A percentile compares a stretch with the other conserved stretches of the same genome.
phyloP scores from a whole-genome alignment of 164 flowering plant genomes.

The Berberis thunbergii region DNA sequence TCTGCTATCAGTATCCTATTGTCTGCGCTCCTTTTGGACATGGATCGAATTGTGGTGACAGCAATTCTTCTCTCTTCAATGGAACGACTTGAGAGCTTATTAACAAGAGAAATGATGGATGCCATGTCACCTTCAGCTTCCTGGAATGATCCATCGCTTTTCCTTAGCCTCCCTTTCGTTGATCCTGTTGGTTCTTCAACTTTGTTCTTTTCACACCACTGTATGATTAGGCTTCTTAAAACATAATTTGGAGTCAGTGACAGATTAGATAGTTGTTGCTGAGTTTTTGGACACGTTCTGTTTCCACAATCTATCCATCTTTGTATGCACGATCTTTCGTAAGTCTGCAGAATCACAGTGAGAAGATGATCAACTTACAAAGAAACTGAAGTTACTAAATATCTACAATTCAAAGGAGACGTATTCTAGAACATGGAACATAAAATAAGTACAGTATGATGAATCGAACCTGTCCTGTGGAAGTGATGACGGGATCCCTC shows the following conservation, averaged over 20 bases:
- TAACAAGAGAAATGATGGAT: constrained; percentile 54
- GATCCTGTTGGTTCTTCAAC: constrained; percentile 53
- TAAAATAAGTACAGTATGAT: background rate
- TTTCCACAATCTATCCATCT: constrained; percentile 93
- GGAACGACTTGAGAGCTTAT: constrained; percentile 50
- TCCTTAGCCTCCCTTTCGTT: constrained; percentile 47
- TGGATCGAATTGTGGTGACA: constrained; percentile 56
- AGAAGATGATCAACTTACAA: background rate
- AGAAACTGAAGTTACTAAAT: background rate
- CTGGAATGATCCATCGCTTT: constrained; percentile 65
- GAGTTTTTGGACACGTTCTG: constrained; percentile 86
- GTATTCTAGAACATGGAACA: background rate
- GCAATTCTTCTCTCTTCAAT: constrained; percentile 55
- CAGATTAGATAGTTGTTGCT: constrained; percentile 57
- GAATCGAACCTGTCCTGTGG: constrained; percentile 82
- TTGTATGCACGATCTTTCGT: constrained; percentile 84
- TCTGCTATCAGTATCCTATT: constrained; percentile 78
- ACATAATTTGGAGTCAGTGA: constrained; percentile 82
- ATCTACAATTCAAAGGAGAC: background rate
- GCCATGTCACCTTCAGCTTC: constrained; percentile 65
- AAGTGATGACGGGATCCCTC: constrained; percentile 94
- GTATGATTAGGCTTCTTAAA: constrained; percentile 64
- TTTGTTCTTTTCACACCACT: constrained; percentile 65
- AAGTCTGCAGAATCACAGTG: constrained; percentile 50
- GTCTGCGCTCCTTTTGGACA: constrained; percentile 83